phyloP scores from a whole-genome alignment of 2,329 filamentous ascomycete species.

The Berkeleyomyces basicola region DNA sequence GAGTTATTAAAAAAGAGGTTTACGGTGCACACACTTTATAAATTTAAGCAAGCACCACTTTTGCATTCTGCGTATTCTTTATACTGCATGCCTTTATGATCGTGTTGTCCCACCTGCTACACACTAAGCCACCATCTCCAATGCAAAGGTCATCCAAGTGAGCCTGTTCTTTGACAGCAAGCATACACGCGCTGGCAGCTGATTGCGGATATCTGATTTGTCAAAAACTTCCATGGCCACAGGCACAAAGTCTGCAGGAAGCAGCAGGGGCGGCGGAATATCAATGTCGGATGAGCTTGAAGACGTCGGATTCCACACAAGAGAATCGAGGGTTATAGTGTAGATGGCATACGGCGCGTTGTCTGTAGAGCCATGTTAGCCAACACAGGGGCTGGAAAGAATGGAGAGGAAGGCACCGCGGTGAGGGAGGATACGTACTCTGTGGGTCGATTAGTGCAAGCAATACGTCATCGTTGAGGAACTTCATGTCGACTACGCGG shows the following conservation, averaged over 20 bases:
- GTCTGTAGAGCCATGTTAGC: not conserved
- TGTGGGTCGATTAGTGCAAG: conserved; percentile 37
- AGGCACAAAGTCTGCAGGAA: conserved; percentile 23
- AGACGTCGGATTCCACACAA: conserved; percentile 3
- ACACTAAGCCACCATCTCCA: conserved; percentile 16
- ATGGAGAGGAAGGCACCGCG: not conserved
- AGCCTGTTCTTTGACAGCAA: conserved; percentile 32
- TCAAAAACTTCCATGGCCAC: conserved; percentile 36
- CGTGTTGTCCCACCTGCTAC: not conserved
- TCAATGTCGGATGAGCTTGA: not conserved
- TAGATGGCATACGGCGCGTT: conserved; percentile 3
- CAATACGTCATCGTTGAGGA: conserved; percentile 44
- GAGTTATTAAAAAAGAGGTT: not conserved
- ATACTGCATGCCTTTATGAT: not conserved
- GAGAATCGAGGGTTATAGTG: conserved; percentile 5
- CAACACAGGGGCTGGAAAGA: not conserved
- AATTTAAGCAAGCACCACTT: not conserved
- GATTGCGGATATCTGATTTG: conserved; percentile 27
- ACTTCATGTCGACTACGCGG: conserved; percentile 46
- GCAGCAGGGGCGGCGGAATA: conserved; percentile 9
- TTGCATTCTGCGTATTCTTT: not conserved
- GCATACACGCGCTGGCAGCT: conserved; percentile 33
- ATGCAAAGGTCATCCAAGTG: conserved; percentile 30
- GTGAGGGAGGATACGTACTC: conserved; percentile 19
- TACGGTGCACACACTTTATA: not conserved